Percentiles rank a stretch among this genome's conserved stretches.
Evolutionary conservation across 129 eudicot species (phyloP).

Genomic region (Apium graveolens): DNA sequence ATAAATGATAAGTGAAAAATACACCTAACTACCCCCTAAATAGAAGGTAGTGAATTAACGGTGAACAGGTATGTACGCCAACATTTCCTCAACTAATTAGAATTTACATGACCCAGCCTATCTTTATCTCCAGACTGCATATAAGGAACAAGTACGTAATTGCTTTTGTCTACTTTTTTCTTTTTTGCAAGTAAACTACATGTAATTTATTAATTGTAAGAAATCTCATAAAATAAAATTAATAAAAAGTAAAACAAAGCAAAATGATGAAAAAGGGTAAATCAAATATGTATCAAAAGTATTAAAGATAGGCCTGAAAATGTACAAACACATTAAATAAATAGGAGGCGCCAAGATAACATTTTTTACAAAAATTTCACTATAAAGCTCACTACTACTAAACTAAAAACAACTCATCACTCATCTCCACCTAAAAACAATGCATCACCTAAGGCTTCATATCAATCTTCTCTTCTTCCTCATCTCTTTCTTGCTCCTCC

Average conservation of each 20-base stretch:
- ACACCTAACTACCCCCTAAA: no score
- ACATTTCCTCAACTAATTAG: no score
- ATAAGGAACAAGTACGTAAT: no score
- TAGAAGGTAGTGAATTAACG: no score
- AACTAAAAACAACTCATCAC: background rate
- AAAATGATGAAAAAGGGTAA: constrained; percentile 1
- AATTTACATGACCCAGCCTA: no score
- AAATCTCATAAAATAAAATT: no score
- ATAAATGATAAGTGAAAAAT: no score
- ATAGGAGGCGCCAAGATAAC: background rate
- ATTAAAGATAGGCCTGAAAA: background rate
- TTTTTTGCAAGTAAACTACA: no score
- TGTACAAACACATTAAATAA: background rate
- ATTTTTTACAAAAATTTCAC: background rate
- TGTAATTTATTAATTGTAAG: no score
- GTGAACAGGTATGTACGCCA: no score
- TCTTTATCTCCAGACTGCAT: no score
- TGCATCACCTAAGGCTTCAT: background rate
- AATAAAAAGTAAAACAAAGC: background rate
- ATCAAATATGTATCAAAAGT: background rate
- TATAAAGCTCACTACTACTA: background rate
- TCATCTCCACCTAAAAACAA: background rate
- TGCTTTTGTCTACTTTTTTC: no score
- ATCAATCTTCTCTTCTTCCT: background rate
- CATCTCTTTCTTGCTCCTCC: background rate